Evolutionary conservation across 2,329 filamentous ascomycete species (phyloP), one percentile per base, ranked within the genome.

Genomic region (Nectriaceae sp.): DNA sequence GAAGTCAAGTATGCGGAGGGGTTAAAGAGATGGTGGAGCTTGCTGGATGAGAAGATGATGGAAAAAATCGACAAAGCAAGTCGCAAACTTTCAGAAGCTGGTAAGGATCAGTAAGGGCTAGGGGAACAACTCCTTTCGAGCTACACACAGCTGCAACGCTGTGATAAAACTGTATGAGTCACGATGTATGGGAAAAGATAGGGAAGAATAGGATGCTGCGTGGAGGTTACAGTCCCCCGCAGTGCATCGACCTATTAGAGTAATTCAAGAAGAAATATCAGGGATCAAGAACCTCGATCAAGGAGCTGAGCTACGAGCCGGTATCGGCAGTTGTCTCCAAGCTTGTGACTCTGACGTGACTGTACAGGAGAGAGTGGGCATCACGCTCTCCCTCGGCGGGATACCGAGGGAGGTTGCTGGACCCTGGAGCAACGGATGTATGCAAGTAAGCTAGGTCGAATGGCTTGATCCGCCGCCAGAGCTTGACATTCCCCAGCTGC

Each of bases 1-100:
- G 83, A 85, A 65, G 69, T 68, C 42, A 69, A 67, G 21, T 78
- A 82, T 55, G 75, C 79, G 45, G 62, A 61, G 39, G 68, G 72
- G 44, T 64, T 86, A 54, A 72, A 71, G 54, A 69, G 69, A 40
- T 82, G 78, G 75, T 81, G 75, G 63, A 60, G 60, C 21, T 60
- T 71, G 38, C 64, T 84, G 42, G 80, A 81, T 53, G 70, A 66
- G 3, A 71, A 65, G 53, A 67, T 75, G 2, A 67, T 67, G 60
- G 70, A 60, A 3, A 81, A 75, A 66, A 63, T 84, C 48, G 72
- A 75, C 37, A 74, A 68, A 61, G 79, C 77, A 22, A 79, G 57
- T 39, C 61, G 64, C 40, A 70, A 67, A 59, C 53, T 65, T 42
- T 46, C 58, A 21, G 61, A 65, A 46, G 61, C 56, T 18, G 57